Conservation (phyloP, 1,284 basidiomycete genomes). For the Meripilus lineatus region DNA sequence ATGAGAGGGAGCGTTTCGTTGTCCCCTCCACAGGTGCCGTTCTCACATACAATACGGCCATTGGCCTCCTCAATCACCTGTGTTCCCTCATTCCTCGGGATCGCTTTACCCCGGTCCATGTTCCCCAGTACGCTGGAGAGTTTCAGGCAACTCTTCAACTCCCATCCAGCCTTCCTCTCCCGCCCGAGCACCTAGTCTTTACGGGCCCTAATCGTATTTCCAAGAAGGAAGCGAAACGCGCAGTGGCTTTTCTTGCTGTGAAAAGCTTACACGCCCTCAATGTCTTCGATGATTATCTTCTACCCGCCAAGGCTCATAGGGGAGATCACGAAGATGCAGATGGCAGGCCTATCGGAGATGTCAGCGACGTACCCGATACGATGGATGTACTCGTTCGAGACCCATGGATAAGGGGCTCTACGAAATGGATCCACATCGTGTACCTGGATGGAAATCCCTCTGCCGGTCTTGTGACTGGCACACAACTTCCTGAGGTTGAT, state of each 20-base stretch:
- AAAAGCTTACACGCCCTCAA: constrained; percentile 60
- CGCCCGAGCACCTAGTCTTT: constrained; percentile 46
- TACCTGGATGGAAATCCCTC: constrained; percentile 41
- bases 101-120: constrained; percentile 52
- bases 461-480: constrained; percentile 61
- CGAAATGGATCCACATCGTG: constrained; percentile 58
- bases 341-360: constrained; percentile 37
- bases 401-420: constrained; percentile 58
- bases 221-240: constrained; percentile 77
- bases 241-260: constrained; percentile 74
- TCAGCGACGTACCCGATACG: constrained; percentile 42
- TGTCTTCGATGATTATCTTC: constrained; percentile 75
- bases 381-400: constrained; percentile 53
- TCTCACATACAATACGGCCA: constrained; percentile 70
- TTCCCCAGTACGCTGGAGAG: constrained; percentile 58
- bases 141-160: constrained; percentile 55
- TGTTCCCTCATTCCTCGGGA: constrained; percentile 75
- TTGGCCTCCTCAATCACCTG: constrained; percentile 63
- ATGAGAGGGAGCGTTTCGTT: constrained; percentile 64
- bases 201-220: constrained; percentile 52
- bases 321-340: constrained; percentile 49
- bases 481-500: constrained; percentile 42
- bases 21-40: constrained; percentile 68
- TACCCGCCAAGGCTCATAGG: constrained; percentile 46
- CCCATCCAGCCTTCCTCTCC: constrained; percentile 65